Conservation (phyloP, 768 basidiomycete genomes). For the Lactifluus pinguis region DNA sequence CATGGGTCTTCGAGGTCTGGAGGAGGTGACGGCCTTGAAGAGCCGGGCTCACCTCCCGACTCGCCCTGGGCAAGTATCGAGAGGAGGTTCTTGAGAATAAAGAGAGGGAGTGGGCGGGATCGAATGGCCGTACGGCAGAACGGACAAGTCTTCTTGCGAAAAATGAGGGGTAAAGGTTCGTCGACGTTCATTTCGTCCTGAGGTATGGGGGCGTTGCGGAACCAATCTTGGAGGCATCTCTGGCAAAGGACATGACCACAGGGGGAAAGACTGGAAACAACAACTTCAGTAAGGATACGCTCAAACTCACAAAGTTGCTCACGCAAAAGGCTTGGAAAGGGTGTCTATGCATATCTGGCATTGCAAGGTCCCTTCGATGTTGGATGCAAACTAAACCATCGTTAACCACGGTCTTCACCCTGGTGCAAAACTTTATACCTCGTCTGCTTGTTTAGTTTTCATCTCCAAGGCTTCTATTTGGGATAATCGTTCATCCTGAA, state of each 20-base stretch:
- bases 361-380: slow-evolving; percentile 50
- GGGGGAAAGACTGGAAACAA: slow-evolving; percentile 46
- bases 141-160: slow-evolving; percentile 62
- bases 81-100: slow-evolving; percentile 54
- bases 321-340: slow-evolving; percentile 58
- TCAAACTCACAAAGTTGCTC: slow-evolving; percentile 24
- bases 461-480: slow-evolving; percentile 36
- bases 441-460: slow-evolving; percentile 45
- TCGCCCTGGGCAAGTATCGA: slow-evolving; percentile 41
- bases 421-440: slow-evolving; percentile 32
- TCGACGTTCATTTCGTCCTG: slow-evolving; percentile 39
- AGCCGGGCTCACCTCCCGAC: slow-evolving; percentile 18
- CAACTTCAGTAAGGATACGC: slow-evolving; percentile 8
- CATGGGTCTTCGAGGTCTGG: slow-evolving; percentile 51
- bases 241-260: slow-evolving; percentile 77
- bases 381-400: slow-evolving; percentile 37
- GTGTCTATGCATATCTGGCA: slow-evolving; percentile 77
- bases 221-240: slow-evolving; percentile 68
- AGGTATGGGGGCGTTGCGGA: slow-evolving; percentile 50
- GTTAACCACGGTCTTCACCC: neutral
- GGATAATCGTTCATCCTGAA: slow-evolving; percentile 37
- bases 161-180: slow-evolving; percentile 38
- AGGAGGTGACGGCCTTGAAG: slow-evolving; percentile 23
- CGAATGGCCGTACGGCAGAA: slow-evolving; percentile 53
- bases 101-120: slow-evolving; percentile 57